Conservation (phyloP, 176 grass and related monocot species). For the Oryza australiensis region DNA sequence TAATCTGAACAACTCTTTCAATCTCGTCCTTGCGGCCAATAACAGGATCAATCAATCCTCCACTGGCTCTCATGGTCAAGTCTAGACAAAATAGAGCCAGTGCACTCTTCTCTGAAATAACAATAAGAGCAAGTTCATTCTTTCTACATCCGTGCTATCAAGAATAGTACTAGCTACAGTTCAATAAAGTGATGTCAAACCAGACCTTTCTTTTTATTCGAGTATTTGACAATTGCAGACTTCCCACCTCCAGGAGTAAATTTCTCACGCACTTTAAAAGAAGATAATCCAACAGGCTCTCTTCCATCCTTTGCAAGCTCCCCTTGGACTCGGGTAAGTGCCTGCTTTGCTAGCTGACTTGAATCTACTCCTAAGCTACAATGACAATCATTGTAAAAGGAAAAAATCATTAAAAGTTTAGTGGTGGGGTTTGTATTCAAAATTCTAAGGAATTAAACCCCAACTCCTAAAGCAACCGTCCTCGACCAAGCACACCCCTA, state of each 20-base stretch:
- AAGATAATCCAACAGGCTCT: constrained; percentile 57
- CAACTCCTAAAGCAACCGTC: neutral
- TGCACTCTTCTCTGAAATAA: constrained; percentile 72
- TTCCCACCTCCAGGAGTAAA: constrained; percentile 52
- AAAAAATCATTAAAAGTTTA: neutral
- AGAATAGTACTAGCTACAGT: constrained; percentile 24
- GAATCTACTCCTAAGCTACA: constrained; percentile 80
- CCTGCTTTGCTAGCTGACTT: constrained; percentile 66
- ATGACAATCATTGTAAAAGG: constrained; percentile 24
- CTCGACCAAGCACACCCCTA: too few relatives aligned
- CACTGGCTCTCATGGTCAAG: constrained; percentile 73
- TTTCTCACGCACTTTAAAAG: constrained; percentile 60
- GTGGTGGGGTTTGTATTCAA: neutral
- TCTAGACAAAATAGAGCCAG: constrained; percentile 94
- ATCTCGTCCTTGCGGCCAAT: constrained; percentile 83
- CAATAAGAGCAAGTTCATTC: constrained; percentile 9
- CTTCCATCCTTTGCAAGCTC: constrained; percentile 82
- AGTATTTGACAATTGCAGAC: constrained; percentile 63
- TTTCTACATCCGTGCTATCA: neutral
- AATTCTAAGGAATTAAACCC: neutral
- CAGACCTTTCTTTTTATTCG: constrained; percentile 81
- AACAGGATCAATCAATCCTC: constrained; percentile 93
- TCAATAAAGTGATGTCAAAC: neutral
- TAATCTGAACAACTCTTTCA: constrained; percentile 91
- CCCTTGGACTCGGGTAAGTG: constrained; percentile 58